Evolutionary conservation across 2,329 filamentous ascomycete genomes (phyloP).

Genomic region (Colletotrichum caudatum): DNA sequence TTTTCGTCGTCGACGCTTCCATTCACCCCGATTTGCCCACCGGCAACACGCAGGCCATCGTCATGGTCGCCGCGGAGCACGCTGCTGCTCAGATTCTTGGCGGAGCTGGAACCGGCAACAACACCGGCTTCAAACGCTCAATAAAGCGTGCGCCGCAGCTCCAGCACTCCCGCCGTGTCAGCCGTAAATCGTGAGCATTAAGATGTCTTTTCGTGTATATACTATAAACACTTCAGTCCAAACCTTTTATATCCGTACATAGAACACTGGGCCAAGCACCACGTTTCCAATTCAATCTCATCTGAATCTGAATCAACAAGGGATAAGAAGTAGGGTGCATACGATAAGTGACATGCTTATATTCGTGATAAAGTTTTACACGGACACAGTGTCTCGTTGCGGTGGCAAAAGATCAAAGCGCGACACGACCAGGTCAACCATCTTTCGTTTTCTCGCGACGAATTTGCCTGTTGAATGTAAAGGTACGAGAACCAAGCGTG

Average conservation of each 20-base stretch:
- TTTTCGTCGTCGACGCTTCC: conserved; percentile 71
- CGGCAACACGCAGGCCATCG: conserved; percentile 43
- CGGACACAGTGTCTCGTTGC: background rate
- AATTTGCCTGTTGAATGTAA: background rate
- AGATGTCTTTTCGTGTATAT: conserved; percentile 6
- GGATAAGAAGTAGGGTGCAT: background rate
- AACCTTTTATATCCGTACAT: background rate
- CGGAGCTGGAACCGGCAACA: conserved; percentile 20
- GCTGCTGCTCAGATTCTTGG: conserved; percentile 39
- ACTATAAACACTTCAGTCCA: background rate
- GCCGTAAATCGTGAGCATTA: conserved; percentile 7
- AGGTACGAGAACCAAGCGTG: background rate
- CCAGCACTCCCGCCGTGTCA: conserved; percentile 43
- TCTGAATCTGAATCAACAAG: background rate
- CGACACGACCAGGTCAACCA: background rate
- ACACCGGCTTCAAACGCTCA: conserved; percentile 41
- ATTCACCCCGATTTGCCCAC: conserved; percentile 65
- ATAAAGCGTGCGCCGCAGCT: conserved; percentile 61
- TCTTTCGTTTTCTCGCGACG: background rate
- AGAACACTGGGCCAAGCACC: background rate
- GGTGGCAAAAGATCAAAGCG: background rate
- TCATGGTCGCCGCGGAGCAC: conserved; percentile 42
- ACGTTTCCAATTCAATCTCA: too few relatives aligned
- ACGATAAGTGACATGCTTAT: background rate
- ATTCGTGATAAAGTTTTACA: background rate